These are phyloP conservation scores for Gossypium raimondii DNA, from an alignment of 345 rosid genomes.

Conservation along the genomic window DNA sequence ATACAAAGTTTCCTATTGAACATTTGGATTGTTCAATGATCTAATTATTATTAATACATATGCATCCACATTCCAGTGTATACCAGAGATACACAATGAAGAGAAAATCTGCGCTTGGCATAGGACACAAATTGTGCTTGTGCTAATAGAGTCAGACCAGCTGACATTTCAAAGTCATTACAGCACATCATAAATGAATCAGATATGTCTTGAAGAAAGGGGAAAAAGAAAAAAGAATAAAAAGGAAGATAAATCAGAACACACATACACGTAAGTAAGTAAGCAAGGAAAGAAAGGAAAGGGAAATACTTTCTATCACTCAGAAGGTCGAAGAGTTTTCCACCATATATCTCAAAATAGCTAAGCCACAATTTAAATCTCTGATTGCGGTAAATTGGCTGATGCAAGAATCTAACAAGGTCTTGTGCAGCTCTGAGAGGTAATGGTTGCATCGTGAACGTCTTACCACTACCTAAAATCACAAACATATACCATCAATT, in stretches of 20 bases:
- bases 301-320: constrained; percentile 72
- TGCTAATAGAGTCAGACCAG: not conserved
- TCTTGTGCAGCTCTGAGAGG: constrained; percentile 85
- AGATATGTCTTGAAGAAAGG: not conserved
- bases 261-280: not conserved
- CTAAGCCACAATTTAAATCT: constrained; percentile 93
- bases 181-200: not conserved
- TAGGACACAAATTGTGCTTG: not conserved
- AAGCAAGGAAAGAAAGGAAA: not conserved
- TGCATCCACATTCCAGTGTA: not conserved
- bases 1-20: constrained; percentile 81
- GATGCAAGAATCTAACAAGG: constrained; percentile 79
- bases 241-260: not conserved
- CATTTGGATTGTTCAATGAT: constrained; percentile 16
- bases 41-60: not conserved
- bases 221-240: not conserved
- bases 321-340: constrained; percentile 90
- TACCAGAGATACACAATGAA: not conserved
- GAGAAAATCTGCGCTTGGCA: not conserved
- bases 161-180: constrained; percentile 9
- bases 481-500: not conserved
- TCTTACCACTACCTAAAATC: constrained; percentile 24
- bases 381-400: constrained; percentile 79
- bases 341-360: constrained; percentile 95
- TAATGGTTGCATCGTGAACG: constrained; percentile 20